These are phyloP conservation scores for Ilex paraguariensis DNA, from an alignment of 305 asterid species.

Conservation along the genomic window DNA sequence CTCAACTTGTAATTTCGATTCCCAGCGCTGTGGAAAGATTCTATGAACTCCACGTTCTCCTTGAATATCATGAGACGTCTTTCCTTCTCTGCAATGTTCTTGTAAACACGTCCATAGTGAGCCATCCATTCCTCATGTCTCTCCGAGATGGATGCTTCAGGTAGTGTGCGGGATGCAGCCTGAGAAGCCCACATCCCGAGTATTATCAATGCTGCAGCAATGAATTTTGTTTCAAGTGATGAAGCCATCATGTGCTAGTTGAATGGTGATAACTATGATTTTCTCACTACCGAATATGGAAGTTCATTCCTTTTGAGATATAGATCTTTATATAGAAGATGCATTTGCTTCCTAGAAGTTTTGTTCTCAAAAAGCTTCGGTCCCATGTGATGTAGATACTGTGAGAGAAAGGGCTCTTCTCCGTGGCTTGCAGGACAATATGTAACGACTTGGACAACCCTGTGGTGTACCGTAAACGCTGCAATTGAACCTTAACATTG, in stretches of 20 bases:
- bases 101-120: conserved; percentile 25
- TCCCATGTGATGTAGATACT: no score
- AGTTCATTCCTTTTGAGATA: no score
- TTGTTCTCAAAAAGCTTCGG: no score
- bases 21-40: conserved; percentile 20
- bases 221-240: conserved; percentile 7
- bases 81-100: conserved; percentile 22
- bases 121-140: conserved; percentile 34
- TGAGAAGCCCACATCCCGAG: conserved; percentile 14
- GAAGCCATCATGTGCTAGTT: conserved; percentile 11
- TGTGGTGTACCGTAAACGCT: no score
- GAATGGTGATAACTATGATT: no score
- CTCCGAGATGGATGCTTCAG: conserved; percentile 17
- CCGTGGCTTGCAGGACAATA: no score
- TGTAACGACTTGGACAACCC: no score
- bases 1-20: conserved; percentile 27
- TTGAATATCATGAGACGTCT: conserved; percentile 28
- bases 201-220: conserved; percentile 9
- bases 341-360: no score
- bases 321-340: no score
- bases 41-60: conserved; percentile 34
- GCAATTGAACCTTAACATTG: no score
- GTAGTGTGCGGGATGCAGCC: conserved; percentile 15
- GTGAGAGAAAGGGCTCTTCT: no score
- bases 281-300: no score